Conservation (phyloP, 495 filamentous ascomycete species). For the Hypoxylon subgilvum region DNA sequence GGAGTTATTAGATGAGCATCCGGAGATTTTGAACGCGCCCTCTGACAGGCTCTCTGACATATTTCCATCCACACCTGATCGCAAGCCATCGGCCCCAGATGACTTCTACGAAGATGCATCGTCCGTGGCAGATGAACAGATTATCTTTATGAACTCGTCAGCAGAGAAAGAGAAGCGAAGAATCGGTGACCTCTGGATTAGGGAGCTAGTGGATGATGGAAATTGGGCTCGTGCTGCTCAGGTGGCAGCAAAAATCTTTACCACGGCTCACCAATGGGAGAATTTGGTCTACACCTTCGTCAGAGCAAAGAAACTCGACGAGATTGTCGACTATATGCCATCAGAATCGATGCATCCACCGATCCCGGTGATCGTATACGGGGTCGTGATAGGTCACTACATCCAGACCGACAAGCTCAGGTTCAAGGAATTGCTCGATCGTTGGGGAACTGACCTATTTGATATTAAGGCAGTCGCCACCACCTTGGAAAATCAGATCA, state of each 20-base stretch:
- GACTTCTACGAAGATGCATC: slow-evolving; percentile 83
- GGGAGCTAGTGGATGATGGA: slow-evolving; percentile 73
- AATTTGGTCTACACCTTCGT: slow-evolving; percentile 93
- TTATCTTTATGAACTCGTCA: slow-evolving; percentile 56
- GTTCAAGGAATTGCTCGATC: slow-evolving; percentile 79
- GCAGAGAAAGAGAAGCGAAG: slow-evolving; percentile 88
- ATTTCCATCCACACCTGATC: slow-evolving; percentile 56
- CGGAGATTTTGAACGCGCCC: slow-evolving; percentile 65
- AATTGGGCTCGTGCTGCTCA: slow-evolving; percentile 80
- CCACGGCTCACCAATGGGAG: slow-evolving; percentile 84
- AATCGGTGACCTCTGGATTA: slow-evolving; percentile 91
- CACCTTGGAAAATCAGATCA: slow-evolving; percentile 75
- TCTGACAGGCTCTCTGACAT: slow-evolving; percentile 39
- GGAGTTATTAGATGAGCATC: slow-evolving; percentile 84
- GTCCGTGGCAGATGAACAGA: slow-evolving; percentile 63
- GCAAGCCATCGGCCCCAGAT: slow-evolving; percentile 58
- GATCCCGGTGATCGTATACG: slow-evolving; percentile 82
- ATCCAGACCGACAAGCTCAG: slow-evolving; percentile 69
- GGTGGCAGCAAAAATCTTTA: slow-evolving; percentile 78
- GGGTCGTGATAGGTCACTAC: slow-evolving; percentile 85
- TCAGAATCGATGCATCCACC: slow-evolving; percentile 73
- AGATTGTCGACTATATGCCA: slow-evolving; percentile 85
- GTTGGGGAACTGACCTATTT: slow-evolving; percentile 86
- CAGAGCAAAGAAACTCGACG: slow-evolving; percentile 79
- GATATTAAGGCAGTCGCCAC: slow-evolving; percentile 71